These are phyloP conservation scores for Imleria badia DNA, from an alignment of 768 basidiomycete species.

Conservation along the genomic window DNA sequence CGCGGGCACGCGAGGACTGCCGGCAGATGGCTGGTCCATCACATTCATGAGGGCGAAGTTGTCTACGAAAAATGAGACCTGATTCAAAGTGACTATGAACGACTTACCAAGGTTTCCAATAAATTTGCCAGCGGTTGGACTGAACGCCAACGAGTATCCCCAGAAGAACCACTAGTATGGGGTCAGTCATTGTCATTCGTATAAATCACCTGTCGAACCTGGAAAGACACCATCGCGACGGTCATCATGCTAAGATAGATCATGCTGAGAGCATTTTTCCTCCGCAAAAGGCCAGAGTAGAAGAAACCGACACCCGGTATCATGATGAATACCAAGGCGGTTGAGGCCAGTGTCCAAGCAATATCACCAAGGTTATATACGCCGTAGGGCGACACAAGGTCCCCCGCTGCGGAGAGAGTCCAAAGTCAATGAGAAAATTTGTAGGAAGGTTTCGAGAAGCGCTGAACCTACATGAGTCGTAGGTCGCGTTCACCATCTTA, in stretches of 20 bases:
- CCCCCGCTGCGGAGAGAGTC: constrained; percentile 33
- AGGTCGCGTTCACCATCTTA: constrained; percentile 46
- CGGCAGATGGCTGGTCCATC: constrained; percentile 70
- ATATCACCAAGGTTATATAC: constrained; percentile 66
- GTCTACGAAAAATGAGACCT: constrained; percentile 38
- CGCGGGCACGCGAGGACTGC: constrained; percentile 66
- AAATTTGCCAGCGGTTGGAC: constrained; percentile 66
- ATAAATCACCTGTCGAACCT: constrained; percentile 61
- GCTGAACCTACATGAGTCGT: constrained; percentile 37
- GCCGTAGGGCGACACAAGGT: constrained; percentile 33
- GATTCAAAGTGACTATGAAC: neutral
- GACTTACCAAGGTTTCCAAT: constrained; percentile 82
- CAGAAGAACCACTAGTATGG: constrained; percentile 87
- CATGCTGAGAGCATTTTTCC: constrained; percentile 94
- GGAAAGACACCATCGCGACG: constrained; percentile 79
- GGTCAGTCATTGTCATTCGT: neutral
- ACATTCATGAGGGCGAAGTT: constrained; percentile 86
- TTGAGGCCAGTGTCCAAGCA: constrained; percentile 68
- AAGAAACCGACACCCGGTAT: constrained; percentile 84
- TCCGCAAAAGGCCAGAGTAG: constrained; percentile 86
- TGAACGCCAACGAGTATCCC: constrained; percentile 93
- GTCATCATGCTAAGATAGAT: constrained; percentile 79
- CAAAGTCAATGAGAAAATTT: neutral
- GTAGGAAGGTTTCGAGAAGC: no score
- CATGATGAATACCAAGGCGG: constrained; percentile 84